These are phyloP conservation scores for Zasmidium citrigriseum DNA, from an alignment of 2,329 filamentous ascomycete genomes.

Conservation along the genomic window DNA sequence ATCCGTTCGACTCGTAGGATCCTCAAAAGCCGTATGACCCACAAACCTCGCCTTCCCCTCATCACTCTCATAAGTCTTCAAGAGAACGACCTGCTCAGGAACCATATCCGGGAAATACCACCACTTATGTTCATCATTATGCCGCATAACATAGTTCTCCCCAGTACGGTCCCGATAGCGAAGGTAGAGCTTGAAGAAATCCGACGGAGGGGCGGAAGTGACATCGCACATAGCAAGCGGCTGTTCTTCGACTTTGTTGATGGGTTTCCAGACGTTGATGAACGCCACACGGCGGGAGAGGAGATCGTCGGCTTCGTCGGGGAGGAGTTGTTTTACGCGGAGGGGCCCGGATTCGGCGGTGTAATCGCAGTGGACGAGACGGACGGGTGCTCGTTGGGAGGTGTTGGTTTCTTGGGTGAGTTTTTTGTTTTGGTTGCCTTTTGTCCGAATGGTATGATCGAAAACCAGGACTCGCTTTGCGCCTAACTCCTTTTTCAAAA, in stretches of 20 bases:
- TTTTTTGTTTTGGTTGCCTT: constrained; percentile 34
- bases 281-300: constrained; percentile 50
- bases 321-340: constrained; percentile 48
- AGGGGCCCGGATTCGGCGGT: constrained; percentile 46
- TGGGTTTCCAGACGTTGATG: constrained; percentile 55
- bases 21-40: constrained; percentile 42
- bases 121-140: constrained; percentile 40
- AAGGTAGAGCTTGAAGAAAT: constrained; percentile 46
- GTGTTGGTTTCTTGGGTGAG: constrained; percentile 39
- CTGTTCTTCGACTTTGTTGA: constrained; percentile 43
- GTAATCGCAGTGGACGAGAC: constrained; percentile 56
- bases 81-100: constrained; percentile 38
- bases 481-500: constrained; percentile 48
- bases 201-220: constrained; percentile 35
- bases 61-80: constrained; percentile 44
- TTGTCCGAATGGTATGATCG: constrained; percentile 52
- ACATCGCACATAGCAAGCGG: constrained; percentile 46
- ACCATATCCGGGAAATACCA: constrained; percentile 43
- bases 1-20: constrained; percentile 35
- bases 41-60: constrained; percentile 38
- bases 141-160: constrained; percentile 44
- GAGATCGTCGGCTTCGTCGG: constrained; percentile 44
- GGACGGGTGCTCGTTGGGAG: constrained; percentile 47
- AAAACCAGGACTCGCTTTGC: constrained; percentile 50
- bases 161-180: constrained; percentile 42